Evolutionary conservation across 495 filamentous ascomycete genomes (phyloP).

Genomic region (Penicillium odoratum): DNA sequence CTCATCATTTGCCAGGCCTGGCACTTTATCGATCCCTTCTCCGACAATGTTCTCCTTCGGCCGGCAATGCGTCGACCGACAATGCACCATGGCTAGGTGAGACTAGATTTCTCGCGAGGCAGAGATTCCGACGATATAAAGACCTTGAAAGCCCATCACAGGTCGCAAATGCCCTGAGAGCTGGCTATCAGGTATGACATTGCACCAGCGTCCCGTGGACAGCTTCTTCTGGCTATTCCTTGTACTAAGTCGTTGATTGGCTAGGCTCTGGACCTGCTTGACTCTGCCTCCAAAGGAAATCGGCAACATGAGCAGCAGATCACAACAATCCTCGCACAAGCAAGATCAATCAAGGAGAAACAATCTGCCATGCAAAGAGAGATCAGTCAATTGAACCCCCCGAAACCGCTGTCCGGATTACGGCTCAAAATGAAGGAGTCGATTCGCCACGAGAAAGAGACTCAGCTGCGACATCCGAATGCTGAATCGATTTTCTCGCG

Average conservation of each 20-base stretch:
- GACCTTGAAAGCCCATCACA: constrained; percentile 54
- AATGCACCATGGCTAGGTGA: constrained; percentile 36
- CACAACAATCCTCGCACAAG: constrained; percentile 24
- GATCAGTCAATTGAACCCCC: constrained; percentile 8
- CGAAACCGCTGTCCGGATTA: constrained; percentile 16
- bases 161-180: constrained; percentile 53
- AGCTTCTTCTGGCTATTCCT: background rate
- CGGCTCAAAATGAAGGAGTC: constrained; percentile 29
- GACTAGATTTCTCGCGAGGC: constrained; percentile 47
- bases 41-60: constrained; percentile 54
- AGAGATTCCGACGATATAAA: constrained; percentile 59
- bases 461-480: constrained; percentile 38
- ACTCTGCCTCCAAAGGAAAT: constrained; percentile 39
- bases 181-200: constrained; percentile 62
- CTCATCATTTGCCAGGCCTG: constrained; percentile 49
- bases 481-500: constrained; percentile 42
- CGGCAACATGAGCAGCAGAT: constrained; percentile 24
- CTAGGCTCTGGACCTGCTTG: constrained; percentile 42
- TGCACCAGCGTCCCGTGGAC: background rate
- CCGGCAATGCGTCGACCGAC: constrained; percentile 44
- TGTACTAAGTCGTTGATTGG: constrained; percentile 18
- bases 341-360: constrained; percentile 18
- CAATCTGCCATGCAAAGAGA: constrained; percentile 23
- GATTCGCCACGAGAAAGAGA: constrained; percentile 27
- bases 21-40: constrained; percentile 74